These are phyloP conservation scores for Saccharomycopsis sp. DNA, from an alignment of 805 yeast genomes.

Conservation along the genomic window DNA sequence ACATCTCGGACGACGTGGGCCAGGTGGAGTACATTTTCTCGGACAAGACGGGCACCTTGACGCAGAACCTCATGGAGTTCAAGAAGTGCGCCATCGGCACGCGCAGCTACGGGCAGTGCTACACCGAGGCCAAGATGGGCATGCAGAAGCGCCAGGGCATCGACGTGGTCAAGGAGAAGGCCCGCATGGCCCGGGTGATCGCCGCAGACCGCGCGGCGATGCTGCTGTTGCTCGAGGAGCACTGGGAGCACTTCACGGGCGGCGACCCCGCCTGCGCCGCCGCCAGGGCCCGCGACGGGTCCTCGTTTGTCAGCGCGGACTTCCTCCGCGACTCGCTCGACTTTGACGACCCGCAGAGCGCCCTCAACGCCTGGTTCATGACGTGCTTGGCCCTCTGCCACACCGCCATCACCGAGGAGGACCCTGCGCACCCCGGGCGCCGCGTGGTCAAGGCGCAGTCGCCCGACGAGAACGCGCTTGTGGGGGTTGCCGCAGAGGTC, in stretches of 20 bases:
- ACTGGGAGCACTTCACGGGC: constrained; percentile 25
- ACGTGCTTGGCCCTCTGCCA: constrained; percentile 65
- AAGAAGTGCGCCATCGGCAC: constrained; percentile 68
- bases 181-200: constrained; percentile 36
- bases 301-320: constrained; percentile 59
- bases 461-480: constrained; percentile 79
- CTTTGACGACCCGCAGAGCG: constrained; percentile 36
- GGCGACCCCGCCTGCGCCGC: too few species aligned
- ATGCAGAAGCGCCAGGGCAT: constrained; percentile 58
- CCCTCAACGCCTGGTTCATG: constrained; percentile 52
- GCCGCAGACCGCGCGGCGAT: constrained; percentile 38
- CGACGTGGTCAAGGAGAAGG: constrained; percentile 46
- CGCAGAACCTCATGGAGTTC: constrained; percentile 81
- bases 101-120: constrained; percentile 62
- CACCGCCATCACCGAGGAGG: constrained; percentile 59
- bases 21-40: constrained; percentile 77
- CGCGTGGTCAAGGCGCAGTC: constrained; percentile 68
- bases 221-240: constrained; percentile 31
- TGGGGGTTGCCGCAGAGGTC: constrained; percentile 66
- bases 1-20: constrained; percentile 76
- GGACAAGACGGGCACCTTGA: constrained; percentile 79
- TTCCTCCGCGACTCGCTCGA: constrained; percentile 48
- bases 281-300: too few species aligned
- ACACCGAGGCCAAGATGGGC: constrained; percentile 74
- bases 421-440: constrained; percentile 29